Base-by-base conservation (phyloP, 148 eudicot genomes). In the Rhododendron kiyosumense region DNA sequence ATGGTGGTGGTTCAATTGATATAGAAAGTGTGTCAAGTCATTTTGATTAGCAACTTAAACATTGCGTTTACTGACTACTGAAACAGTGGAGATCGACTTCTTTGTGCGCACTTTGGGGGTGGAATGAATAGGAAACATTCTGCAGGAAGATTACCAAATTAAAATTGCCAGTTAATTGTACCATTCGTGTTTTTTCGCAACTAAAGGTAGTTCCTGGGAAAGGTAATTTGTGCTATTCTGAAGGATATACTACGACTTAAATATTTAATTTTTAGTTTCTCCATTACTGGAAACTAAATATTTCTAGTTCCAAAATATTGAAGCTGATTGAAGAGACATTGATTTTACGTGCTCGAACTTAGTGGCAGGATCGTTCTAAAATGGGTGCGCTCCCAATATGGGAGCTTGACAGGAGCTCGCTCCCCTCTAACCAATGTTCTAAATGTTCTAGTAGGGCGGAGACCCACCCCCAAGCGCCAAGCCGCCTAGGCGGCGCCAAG, bases 321-420 rank as follows among this genome's bases (percentile, higher is more conserved):
- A 18, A 81, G 82, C 82, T 57, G 51, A 80, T n/a, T 30, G 63
- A 30, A 51, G 83, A 49, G 83, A 51, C 24, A 80, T 34, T 28
- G 13, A 51, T 52, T 52, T 80, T 52, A 2, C 14, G 6, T 54
- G 59, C 59, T 14, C 22, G 59, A 54, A 54, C 20, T 54, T 54
- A 54, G 59, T 4, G 5, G 22, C 18, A 54, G 20, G 59, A 17
- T 54, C 4, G 22, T 51, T 51, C 54, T 54, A 54, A 54, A 54
- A 54, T 54, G 59, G 59, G 59, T 7, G 49, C 49, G 12, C 49
- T 54, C 59, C 59, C 59, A 54, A 54, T 17, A 17, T 17, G 20
- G 20, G 59, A 54, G 59, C 59, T 54, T 54, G 59, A 52, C 5
- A 6, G 59, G 59, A 52, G 59, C 59, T 54, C 22, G 5, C 59